phyloP scores from a whole-genome alignment of 306 rosid species.

The Lotus japonicus region DNA sequence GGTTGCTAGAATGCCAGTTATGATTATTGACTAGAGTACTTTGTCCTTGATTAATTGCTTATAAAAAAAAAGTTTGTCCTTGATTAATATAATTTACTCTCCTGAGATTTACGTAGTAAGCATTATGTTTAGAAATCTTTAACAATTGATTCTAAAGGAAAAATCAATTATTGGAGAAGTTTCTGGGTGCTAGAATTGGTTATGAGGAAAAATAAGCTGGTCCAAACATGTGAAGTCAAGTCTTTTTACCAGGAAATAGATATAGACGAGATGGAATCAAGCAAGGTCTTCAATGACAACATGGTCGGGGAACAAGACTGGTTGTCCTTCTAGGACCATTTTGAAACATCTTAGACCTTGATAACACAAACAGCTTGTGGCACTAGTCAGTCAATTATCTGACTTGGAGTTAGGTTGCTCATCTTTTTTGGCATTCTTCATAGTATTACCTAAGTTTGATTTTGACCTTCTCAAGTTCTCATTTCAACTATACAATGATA shows the following conservation, averaged over 20 bases:
- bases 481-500: too few species aligned
- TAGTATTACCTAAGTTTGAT: too few species aligned
- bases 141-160: too few species aligned
- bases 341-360: background rate
- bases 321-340: background rate
- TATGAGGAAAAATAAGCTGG: too few species aligned
- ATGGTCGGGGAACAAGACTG: background rate
- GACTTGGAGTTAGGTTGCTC: too few species aligned
- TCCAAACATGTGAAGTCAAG: background rate
- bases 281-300: background rate
- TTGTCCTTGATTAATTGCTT: background rate
- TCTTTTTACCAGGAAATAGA: background rate
- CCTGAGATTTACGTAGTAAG: background rate
- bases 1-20: background rate
- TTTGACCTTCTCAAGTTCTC: too few species aligned
- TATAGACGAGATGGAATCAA: background rate
- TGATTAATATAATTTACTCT: background rate
- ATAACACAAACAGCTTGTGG: too few species aligned
- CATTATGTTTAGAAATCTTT: background rate
- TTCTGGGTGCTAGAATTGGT: too few species aligned
- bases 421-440: too few species aligned
- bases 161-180: too few species aligned
- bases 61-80: background rate
- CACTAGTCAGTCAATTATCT: too few species aligned
- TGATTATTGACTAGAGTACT: conserved; percentile 6